A percentile compares a stretch with the other conserved stretches of the same genome.
phyloP scores from a whole-genome alignment of 495 filamentous ascomycete species.

The Chlorociboria aeruginascens region DNA sequence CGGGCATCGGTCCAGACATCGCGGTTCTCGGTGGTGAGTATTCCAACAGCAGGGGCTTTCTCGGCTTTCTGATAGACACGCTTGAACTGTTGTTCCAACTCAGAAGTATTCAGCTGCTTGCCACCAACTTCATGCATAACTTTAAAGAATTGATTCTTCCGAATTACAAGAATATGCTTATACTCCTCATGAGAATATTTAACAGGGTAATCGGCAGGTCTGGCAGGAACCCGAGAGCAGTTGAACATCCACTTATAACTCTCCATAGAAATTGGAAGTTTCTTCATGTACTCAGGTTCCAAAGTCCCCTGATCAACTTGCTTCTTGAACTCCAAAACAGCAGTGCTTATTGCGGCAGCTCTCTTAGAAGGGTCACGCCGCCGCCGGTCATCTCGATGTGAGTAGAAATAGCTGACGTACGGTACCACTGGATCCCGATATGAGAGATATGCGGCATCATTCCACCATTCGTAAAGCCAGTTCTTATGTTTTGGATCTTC shows the following conservation, averaged over 20 bases:
- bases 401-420: constrained; percentile 99
- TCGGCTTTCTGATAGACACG: constrained; percentile 65
- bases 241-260: constrained; percentile 99
- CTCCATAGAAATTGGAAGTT: constrained; percentile 91
- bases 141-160: constrained; percentile 97
- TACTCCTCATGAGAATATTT: constrained; percentile 66
- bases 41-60: constrained; percentile 63
- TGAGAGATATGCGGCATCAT: constrained; percentile 75
- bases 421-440: constrained; percentile 96
- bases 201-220: constrained; percentile 67
- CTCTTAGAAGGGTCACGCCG: constrained; percentile 83
- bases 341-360: constrained; percentile 79
- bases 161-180: constrained; percentile 77
- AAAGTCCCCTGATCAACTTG: constrained; percentile 72
- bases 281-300: constrained; percentile 97
- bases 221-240: constrained; percentile 72
- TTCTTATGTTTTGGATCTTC: constrained; percentile 80
- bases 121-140: constrained; percentile 64
- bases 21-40: constrained; percentile 82
- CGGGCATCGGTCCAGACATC: constrained; percentile 87
- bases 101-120: constrained; percentile 68
- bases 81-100: constrained; percentile 80
- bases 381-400: constrained; percentile 83
- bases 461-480: constrained; percentile 98
- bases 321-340: constrained; percentile 84